Conservation (phyloP, 1,284 basidiomycete genomes). For the Puccinia hordei region DNA sequence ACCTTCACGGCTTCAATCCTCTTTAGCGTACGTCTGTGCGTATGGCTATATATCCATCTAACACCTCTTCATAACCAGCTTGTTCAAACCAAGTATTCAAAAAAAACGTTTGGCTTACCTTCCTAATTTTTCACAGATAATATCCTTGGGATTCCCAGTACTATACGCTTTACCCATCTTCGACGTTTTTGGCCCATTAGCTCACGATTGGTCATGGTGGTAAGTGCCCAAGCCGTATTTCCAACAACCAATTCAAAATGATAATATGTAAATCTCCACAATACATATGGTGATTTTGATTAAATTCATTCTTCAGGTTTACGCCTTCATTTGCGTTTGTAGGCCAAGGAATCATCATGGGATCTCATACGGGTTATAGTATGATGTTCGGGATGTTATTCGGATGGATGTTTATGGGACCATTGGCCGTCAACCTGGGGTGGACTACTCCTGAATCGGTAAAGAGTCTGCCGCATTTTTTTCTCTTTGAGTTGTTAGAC, state of each 20-base stretch:
- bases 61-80: neutral
- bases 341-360: slow-evolving; percentile 97
- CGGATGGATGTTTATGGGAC: slow-evolving; percentile 89
- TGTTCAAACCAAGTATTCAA: neutral
- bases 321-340: slow-evolving; percentile 88
- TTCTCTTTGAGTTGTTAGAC: neutral
- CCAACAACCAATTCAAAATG: neutral
- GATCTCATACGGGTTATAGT: slow-evolving; percentile 85
- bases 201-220: slow-evolving; percentile 88
- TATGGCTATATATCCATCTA: slow-evolving; percentile 58
- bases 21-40: slow-evolving; percentile 28
- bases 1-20: slow-evolving; percentile 34
- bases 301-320: slow-evolving; percentile 62
- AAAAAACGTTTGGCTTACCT: slow-evolving; percentile 2
- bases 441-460: slow-evolving; percentile 89
- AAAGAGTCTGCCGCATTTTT: slow-evolving; percentile 64
- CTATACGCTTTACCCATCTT: slow-evolving; percentile 89
- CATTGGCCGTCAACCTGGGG: slow-evolving; percentile 74
- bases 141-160: slow-evolving; percentile 80
- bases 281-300: slow-evolving; percentile 24
- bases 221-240: slow-evolving; percentile 52
- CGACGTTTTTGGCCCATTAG: slow-evolving; percentile 72
- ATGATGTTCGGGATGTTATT: slow-evolving; percentile 97
- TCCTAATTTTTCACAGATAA: slow-evolving; percentile 57
- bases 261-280: neutral